A percentile compares a stretch with the other conserved stretches of the same genome.
Evolutionary conservation across 768 basidiomycete genomes (phyloP).

Genomic region (Boletales sp.): DNA sequence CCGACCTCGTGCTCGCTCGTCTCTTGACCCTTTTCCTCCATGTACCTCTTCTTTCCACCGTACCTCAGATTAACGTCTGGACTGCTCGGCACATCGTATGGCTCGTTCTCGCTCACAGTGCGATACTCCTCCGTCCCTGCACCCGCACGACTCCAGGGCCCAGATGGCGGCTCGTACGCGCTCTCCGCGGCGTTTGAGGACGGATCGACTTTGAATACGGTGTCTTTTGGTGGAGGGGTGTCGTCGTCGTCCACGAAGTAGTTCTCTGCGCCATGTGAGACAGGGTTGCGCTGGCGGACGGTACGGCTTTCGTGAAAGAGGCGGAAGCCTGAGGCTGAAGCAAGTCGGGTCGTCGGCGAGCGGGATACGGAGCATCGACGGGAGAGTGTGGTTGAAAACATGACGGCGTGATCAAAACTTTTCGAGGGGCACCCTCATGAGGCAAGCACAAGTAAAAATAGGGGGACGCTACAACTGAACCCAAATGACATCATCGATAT

Average conservation of each 20-base stretch:
- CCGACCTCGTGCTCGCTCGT: constrained; percentile 22
- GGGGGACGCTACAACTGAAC: too few relatives aligned
- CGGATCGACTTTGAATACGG: constrained; percentile 45
- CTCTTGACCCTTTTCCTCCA: constrained; percentile 29
- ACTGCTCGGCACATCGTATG: constrained; percentile 16
- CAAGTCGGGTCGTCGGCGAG: too few relatives aligned
- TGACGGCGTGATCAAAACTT: too few relatives aligned
- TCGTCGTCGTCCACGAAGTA: constrained; percentile 49
- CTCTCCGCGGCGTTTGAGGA: constrained; percentile 41
- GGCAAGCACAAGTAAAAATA: too few relatives aligned
- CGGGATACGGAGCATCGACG: too few relatives aligned
- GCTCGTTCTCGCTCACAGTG: constrained; percentile 22
- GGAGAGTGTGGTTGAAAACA: too few relatives aligned
- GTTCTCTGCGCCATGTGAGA: constrained; percentile 36
- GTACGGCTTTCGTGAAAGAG: too few relatives aligned
- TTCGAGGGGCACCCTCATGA: too few relatives aligned
- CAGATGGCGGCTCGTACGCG: constrained; percentile 49
- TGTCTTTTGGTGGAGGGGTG: constrained; percentile 38
- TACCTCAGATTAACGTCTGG: constrained; percentile 17
- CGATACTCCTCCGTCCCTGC: constrained; percentile 32
- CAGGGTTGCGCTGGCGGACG: constrained; percentile 1
- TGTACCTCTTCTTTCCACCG: constrained; percentile 16
- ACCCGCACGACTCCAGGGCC: constrained; percentile 41
- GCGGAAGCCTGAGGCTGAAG: too few relatives aligned
- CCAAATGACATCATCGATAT: too few relatives aligned